Conservation (phyloP, 805 yeast genomes). For the Myxozyma monticola region DNA sequence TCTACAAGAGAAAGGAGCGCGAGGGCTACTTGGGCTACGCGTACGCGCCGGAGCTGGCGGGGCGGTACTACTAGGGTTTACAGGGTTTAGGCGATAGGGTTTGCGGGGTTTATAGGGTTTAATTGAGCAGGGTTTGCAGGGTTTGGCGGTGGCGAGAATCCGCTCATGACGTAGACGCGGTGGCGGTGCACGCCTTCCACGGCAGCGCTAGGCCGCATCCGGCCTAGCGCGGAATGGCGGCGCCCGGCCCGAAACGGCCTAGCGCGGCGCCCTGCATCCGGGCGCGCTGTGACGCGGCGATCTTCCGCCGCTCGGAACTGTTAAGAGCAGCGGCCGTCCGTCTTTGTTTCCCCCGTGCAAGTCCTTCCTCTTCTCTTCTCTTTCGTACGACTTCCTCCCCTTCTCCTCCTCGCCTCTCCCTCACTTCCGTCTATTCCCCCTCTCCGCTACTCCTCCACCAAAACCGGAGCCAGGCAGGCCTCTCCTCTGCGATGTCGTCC, state of each 20-base stretch:
- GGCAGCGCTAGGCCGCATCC: no score
- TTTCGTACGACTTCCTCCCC: no score
- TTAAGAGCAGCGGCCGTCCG: background rate
- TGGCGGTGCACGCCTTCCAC: no score
- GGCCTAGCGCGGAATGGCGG: background rate
- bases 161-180: no score
- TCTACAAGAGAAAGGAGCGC: conserved; percentile 40
- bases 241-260: conserved; percentile 1
- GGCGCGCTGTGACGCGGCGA: conserved; percentile 6
- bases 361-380: background rate
- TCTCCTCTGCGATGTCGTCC: conserved; percentile 3
- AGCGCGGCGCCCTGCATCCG: background rate
- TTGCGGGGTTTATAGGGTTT: no score
- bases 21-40: conserved; percentile 14
- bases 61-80: conserved; percentile 8
- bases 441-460: background rate
- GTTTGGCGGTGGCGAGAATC: no score
- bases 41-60: conserved; percentile 16
- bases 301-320: no score
- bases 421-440: background rate
- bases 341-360: background rate
- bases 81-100: no score
- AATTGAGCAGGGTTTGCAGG: no score
- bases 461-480: background rate
- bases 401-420: no score